These are phyloP conservation scores for Psilocybe mexicana DNA, from an alignment of 1,284 basidiomycete species.

Conservation along the genomic window DNA sequence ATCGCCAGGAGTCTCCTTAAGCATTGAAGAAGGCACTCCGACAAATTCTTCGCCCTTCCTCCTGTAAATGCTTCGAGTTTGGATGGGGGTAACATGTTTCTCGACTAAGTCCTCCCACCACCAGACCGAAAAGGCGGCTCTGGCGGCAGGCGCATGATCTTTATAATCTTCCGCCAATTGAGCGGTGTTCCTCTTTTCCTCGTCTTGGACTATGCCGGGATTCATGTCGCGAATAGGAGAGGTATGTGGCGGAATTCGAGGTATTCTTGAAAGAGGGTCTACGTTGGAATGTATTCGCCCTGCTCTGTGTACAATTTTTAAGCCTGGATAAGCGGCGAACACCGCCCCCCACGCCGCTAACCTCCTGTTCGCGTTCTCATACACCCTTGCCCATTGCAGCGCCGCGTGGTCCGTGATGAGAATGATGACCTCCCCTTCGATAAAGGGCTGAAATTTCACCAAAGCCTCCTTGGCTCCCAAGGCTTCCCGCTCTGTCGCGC, in stretches of 20 bases:
- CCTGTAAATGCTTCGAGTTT: neutral
- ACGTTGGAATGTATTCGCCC: constrained; percentile 20
- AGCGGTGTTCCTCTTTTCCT: no score
- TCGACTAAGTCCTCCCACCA: constrained; percentile 11
- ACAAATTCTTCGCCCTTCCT: no score
- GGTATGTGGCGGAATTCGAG: no score
- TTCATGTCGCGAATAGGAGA: no score
- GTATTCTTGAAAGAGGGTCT: constrained; percentile 8
- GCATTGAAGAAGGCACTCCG: no score
- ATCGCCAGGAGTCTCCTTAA: no score
- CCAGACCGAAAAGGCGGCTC: constrained; percentile 6
- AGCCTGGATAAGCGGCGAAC: constrained; percentile 16
- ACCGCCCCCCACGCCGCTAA: constrained; percentile 19
- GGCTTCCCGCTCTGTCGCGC: constrained; percentile 23
- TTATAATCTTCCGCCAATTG: no score
- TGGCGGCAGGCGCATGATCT: neutral
- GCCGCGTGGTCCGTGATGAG: constrained; percentile 17
- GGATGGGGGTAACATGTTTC: neutral
- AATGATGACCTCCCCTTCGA: constrained; percentile 16
- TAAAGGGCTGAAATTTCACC: constrained; percentile 17
- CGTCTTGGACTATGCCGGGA: no score
- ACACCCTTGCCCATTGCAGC: constrained; percentile 12
- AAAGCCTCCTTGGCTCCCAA: constrained; percentile 25
- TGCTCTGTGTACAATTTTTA: constrained; percentile 15
- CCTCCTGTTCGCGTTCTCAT: constrained; percentile 15